phyloP scores from a whole-genome alignment of 2,329 filamentous ascomycete species.

The Hypoxylon sp. region DNA sequence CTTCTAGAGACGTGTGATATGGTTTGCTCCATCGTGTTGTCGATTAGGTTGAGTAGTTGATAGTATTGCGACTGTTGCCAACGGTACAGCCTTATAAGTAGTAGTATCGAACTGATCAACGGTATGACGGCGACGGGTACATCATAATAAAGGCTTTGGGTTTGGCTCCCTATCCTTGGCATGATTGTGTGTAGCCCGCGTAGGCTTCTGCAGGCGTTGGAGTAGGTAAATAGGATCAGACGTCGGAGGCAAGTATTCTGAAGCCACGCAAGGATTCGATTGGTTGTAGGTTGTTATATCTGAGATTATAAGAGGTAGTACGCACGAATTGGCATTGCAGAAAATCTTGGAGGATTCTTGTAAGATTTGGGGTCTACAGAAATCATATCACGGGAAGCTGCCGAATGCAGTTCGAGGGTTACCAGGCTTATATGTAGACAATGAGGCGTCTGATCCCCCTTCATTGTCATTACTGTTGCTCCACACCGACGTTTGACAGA shows the following conservation, averaged over 20 bases:
- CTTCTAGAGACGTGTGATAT: constrained; percentile 24
- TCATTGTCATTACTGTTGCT: constrained; percentile 14
- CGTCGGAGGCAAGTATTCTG: constrained; percentile 17
- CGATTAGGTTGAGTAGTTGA: constrained; percentile 36
- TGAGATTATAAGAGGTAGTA: no score
- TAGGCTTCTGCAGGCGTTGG: constrained; percentile 9
- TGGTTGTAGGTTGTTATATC: no score
- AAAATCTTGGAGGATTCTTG: constrained; percentile 13
- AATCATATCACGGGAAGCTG: constrained; percentile 21
- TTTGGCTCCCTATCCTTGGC: constrained; percentile 27
- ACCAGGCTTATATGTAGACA: constrained; percentile 39
- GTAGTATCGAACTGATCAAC: constrained; percentile 31
- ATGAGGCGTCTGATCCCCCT: constrained; percentile 36
- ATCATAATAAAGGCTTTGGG: constrained; percentile 38
- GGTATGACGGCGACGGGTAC: constrained; percentile 34
- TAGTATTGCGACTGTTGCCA: constrained; percentile 35
- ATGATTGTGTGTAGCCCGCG: constrained; percentile 29
- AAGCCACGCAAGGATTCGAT: constrained; percentile 10
- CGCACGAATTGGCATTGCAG: constrained; percentile 29
- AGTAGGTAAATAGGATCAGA: constrained; percentile 21
- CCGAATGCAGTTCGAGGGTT: constrained; percentile 30
- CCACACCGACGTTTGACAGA: constrained; percentile 29
- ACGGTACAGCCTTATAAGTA: constrained; percentile 32
- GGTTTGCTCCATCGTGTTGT: constrained; percentile 40
- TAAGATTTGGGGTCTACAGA: constrained; percentile 23